These are phyloP conservation scores for Candida bentonensis DNA, from an alignment of 805 yeast genomes.

Conservation along the genomic window DNA sequence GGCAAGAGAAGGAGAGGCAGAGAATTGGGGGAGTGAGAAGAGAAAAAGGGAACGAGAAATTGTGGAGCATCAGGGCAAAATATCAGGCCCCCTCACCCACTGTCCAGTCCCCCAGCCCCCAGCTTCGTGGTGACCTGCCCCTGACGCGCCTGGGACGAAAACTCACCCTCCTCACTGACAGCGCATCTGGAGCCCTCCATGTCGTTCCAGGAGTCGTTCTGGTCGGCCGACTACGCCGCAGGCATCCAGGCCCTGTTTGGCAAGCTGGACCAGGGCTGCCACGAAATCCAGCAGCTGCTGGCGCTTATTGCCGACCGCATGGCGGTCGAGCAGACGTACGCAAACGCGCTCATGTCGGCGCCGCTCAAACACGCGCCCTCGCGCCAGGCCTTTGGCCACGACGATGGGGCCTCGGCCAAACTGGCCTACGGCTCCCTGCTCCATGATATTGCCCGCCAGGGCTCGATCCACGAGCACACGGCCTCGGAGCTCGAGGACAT, in stretches of 20 bases:
- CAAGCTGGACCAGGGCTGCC: conserved; percentile 35
- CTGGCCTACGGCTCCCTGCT: conserved; percentile 41
- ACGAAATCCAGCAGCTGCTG: conserved; percentile 54
- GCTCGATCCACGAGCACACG: conserved; percentile 38
- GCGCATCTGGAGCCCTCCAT: too few relatives aligned
- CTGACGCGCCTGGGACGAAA: too few relatives aligned
- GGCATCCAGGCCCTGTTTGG: conserved; percentile 23
- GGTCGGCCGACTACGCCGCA: conserved; percentile 22
- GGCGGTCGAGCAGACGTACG: conserved; percentile 53
- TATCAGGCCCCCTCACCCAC: too few relatives aligned
- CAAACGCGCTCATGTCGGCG: conserved; percentile 35
- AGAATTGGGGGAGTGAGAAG: too few relatives aligned
- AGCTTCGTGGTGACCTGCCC: too few relatives aligned
- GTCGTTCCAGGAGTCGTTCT: conserved; percentile 17
- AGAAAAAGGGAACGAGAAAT: too few relatives aligned
- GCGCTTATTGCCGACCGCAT: conserved; percentile 46
- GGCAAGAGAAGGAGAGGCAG: too few relatives aligned
- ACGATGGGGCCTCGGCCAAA: conserved; percentile 47
- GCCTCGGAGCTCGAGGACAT: conserved; percentile 41
- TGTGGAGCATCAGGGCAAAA: too few relatives aligned
- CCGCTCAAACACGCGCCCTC: conserved; percentile 25
- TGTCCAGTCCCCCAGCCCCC: too few relatives aligned
- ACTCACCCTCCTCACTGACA: too few relatives aligned
- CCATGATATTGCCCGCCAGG: conserved; percentile 38
- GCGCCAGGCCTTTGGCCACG: conserved; percentile 28